phyloP scores from a whole-genome alignment of 495 filamentous ascomycete species.

The Parmelia sp. region DNA sequence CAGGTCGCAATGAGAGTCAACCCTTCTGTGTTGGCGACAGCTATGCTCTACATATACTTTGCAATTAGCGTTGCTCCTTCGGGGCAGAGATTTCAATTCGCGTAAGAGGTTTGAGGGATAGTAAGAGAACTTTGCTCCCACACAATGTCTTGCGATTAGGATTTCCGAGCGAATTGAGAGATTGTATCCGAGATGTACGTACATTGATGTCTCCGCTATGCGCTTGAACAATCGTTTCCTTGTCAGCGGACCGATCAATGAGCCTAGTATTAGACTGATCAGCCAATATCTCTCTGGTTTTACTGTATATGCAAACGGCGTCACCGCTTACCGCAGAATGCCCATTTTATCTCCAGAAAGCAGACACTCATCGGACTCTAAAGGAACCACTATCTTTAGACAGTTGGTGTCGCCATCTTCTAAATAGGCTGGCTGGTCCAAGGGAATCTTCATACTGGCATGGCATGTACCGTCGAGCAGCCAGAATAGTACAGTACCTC shows the following conservation, averaged over 20 bases:
- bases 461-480: conserved; percentile 60
- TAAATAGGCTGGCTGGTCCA: conserved; percentile 56
- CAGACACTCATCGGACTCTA: conserved; percentile 54
- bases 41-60: conserved; percentile 43
- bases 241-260: conserved; percentile 43
- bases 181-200: too few species aligned
- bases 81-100: too few species aligned
- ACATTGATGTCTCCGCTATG: conserved; percentile 75
- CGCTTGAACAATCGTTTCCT: conserved; percentile 64
- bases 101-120: too few species aligned
- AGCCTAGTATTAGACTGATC: conserved; percentile 31
- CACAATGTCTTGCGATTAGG: too few species aligned
- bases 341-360: conserved; percentile 81
- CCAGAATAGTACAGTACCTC: conserved; percentile 78
- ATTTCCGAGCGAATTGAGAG: too few species aligned
- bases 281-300: not conserved
- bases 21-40: conserved; percentile 48
- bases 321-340: conserved; percentile 56
- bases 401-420: conserved; percentile 66
- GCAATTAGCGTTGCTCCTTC: too few species aligned
- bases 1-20: conserved; percentile 64
- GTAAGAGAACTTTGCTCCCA: too few species aligned
- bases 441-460: conserved; percentile 54
- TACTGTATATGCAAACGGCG: conserved; percentile 13
- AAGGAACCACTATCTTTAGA: conserved; percentile 61